A percentile compares a stretch with the other conserved stretches of the same genome.
These are phyloP conservation scores for Ustilago curta DNA, from an alignment of 1,284 basidiomycete species.

Conservation along the genomic window DNA sequence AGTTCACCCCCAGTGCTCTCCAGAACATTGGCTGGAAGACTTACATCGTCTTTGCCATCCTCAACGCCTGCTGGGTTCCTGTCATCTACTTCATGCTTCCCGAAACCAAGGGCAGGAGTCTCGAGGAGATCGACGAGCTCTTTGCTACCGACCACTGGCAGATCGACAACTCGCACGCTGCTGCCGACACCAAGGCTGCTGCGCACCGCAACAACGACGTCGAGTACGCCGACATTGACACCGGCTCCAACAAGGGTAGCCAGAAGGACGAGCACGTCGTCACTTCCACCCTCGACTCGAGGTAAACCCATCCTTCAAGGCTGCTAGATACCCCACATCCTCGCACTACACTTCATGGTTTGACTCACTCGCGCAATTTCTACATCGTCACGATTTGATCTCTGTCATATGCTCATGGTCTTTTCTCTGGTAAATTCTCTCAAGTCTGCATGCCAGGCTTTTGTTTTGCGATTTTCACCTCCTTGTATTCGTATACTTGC, in stretches of 20 bases:
- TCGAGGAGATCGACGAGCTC: slow-evolving; percentile 67
- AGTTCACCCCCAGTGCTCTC: slow-evolving; percentile 76
- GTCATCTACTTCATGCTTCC: slow-evolving; percentile 68
- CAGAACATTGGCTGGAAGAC: slow-evolving; percentile 71
- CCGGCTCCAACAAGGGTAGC: slow-evolving; percentile 23
- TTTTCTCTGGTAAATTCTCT: neutral
- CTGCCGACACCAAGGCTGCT: slow-evolving; percentile 34
- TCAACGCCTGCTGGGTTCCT: slow-evolving; percentile 67
- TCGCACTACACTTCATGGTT: neutral
- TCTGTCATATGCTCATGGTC: neutral
- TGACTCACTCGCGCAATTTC: neutral
- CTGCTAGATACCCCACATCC: neutral
- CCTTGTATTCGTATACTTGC: too few relatives aligned
- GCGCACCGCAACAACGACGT: slow-evolving; percentile 28
- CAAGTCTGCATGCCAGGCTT: too few relatives aligned
- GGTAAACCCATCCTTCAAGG: neutral
- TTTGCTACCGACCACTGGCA: slow-evolving; percentile 54
- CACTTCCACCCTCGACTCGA: slow-evolving; percentile 24
- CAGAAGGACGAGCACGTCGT: slow-evolving; percentile 27
- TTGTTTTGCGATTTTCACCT: too few relatives aligned
- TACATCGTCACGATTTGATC: neutral
- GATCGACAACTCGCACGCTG: slow-evolving; percentile 33
- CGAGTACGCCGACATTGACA: slow-evolving; percentile 35
- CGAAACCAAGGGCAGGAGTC: slow-evolving; percentile 66
- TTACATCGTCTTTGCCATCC: slow-evolving; percentile 67